phyloP scores from a whole-genome alignment of 768 basidiomycete species.

The Coprinopsis cinerea region DNA sequence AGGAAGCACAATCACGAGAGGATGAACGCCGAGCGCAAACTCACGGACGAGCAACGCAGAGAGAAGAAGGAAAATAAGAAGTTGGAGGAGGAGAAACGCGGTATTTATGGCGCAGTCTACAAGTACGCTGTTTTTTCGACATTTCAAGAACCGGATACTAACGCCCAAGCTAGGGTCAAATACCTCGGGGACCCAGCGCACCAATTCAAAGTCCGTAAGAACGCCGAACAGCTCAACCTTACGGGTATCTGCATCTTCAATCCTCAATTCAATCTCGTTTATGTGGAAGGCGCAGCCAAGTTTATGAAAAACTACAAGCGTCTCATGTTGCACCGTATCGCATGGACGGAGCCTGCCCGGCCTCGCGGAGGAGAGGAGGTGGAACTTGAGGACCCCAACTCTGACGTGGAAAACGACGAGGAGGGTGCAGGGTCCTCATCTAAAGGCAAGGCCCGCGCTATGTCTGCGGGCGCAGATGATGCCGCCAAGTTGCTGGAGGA shows the following conservation, averaged over 20 bases:
- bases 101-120: constrained; percentile 77
- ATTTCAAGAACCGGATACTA: background rate
- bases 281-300: constrained; percentile 88
- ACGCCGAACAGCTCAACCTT: constrained; percentile 86
- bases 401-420: constrained; percentile 29
- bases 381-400: constrained; percentile 51
- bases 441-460: constrained; percentile 27
- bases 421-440: constrained; percentile 16
- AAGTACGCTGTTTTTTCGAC: constrained; percentile 44
- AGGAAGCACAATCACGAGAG: constrained; percentile 87
- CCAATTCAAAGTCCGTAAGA: constrained; percentile 94
- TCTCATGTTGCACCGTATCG: constrained; percentile 80
- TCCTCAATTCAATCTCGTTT: constrained; percentile 82
- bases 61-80: constrained; percentile 88
- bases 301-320: constrained; percentile 83
- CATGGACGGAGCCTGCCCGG: constrained; percentile 90
- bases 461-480: constrained; percentile 23
- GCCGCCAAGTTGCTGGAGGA: constrained; percentile 58
- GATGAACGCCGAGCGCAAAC: constrained; percentile 87
- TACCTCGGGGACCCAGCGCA: constrained; percentile 88
- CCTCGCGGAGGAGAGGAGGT: constrained; percentile 70
- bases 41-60: constrained; percentile 83
- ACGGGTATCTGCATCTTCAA: constrained; percentile 91
- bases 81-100: constrained; percentile 82
- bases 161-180: constrained; percentile 52